phyloP scores from a whole-genome alignment of 2,329 filamentous ascomycete species.

The Paracamarosporium sp. region DNA sequence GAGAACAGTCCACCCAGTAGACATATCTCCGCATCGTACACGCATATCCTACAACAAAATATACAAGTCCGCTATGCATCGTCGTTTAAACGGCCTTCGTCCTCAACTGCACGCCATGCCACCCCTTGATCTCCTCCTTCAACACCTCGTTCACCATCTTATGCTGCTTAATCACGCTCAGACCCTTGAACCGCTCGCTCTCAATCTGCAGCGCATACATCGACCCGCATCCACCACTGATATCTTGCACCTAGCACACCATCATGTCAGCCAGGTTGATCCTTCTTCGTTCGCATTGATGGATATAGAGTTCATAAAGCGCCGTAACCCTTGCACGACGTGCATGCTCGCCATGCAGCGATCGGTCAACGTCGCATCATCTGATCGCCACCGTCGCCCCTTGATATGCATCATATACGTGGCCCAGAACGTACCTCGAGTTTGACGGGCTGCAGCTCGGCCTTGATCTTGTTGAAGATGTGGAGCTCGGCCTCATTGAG shows the following conservation, averaged over 20 bases:
- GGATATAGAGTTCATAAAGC: neutral
- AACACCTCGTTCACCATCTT: conserved; percentile 78
- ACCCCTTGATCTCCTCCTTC: conserved; percentile 76
- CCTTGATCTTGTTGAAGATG: conserved; percentile 56
- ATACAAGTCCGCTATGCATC: neutral
- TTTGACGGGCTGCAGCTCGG: conserved; percentile 50
- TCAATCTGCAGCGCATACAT: conserved; percentile 87
- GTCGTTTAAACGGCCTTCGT: conserved; percentile 61
- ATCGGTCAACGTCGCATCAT: conserved; percentile 21
- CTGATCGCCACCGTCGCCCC: conserved; percentile 10
- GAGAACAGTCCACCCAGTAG: neutral
- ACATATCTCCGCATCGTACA: neutral
- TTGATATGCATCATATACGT: neutral
- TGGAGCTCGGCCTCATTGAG: conserved; percentile 54
- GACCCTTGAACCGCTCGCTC: conserved; percentile 73
- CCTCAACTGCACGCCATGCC: conserved; percentile 84
- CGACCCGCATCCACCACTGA: conserved; percentile 82
- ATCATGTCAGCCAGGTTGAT: conserved; percentile 20
- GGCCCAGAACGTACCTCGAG: conserved; percentile 51
- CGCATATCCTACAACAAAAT: conserved; percentile 4
- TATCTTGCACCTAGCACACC: conserved; percentile 70
- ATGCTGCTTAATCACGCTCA: conserved; percentile 80
- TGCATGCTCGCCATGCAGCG: conserved; percentile 14
- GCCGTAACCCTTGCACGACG: conserved; percentile 14
- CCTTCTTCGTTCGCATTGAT: neutral